Percentiles rank a stretch among this genome's conserved stretches.
These are phyloP conservation scores for Lithohypha guttulata DNA, from an alignment of 2,329 filamentous ascomycete species.

Conservation along the genomic window DNA sequence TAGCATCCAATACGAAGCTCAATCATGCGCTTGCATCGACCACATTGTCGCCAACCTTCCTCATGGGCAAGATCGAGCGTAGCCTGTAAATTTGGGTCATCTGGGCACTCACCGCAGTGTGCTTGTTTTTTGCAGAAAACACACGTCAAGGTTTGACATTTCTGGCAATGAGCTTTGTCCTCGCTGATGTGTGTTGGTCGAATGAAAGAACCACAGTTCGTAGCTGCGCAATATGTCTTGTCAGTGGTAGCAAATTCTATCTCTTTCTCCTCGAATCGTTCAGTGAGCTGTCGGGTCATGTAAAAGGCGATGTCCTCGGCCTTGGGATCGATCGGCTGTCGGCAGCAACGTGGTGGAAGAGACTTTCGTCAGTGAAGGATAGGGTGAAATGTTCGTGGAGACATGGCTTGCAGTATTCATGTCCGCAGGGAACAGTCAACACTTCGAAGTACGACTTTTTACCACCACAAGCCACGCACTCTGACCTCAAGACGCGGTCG, in stretches of 20 bases:
- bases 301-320: constrained; percentile 25
- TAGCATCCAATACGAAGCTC: constrained; percentile 27
- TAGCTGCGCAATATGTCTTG: constrained; percentile 41
- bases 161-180: constrained; percentile 32
- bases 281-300: constrained; percentile 28
- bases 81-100: constrained; percentile 21
- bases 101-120: constrained; percentile 33
- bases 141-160: constrained; percentile 40
- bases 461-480: constrained; percentile 25
- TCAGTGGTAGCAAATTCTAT: constrained; percentile 40
- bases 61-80: constrained; percentile 53
- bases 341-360: constrained; percentile 50
- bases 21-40: constrained; percentile 52
- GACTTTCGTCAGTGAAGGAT: constrained; percentile 38
- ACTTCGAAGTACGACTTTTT: constrained; percentile 23
- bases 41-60: constrained; percentile 65
- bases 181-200: constrained; percentile 23
- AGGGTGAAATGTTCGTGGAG: constrained; percentile 35
- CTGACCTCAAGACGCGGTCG: not conserved
- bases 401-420: constrained; percentile 45
- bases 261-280: constrained; percentile 35
- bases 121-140: constrained; percentile 37
- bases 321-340: constrained; percentile 31
- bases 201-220: constrained; percentile 40
- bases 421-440: constrained; percentile 25